Evolutionary conservation across 495 filamentous ascomycete genomes (phyloP).

Genomic region (Neurospora pannonica): DNA sequence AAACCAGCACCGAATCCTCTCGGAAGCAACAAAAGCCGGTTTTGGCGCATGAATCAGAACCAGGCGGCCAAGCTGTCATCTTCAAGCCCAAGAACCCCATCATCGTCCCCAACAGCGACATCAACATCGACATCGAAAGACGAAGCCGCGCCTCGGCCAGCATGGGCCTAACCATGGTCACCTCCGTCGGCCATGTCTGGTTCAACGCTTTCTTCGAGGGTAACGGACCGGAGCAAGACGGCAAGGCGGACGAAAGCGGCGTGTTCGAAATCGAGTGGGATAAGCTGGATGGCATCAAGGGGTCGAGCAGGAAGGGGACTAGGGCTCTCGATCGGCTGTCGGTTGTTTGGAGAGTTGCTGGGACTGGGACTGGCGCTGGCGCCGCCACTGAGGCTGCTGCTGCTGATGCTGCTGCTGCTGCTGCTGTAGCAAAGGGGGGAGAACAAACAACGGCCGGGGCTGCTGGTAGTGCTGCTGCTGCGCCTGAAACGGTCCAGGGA

Average conservation of each 20-base stretch:
- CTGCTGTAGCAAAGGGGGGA: constrained; percentile 1
- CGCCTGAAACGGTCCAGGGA: constrained; percentile 13
- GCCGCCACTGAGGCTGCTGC: background rate
- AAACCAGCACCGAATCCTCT: constrained; percentile 3
- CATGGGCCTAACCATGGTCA: constrained; percentile 80
- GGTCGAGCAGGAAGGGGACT: constrained; percentile 68
- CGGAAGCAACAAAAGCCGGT: constrained; percentile 3
- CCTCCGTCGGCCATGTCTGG: constrained; percentile 89
- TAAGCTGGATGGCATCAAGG: constrained; percentile 60
- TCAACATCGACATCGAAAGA: constrained; percentile 83
- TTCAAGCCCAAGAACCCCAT: constrained; percentile 57
- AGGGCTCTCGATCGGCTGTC: constrained; percentile 74
- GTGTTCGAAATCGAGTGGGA: constrained; percentile 54
- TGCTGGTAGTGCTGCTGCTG: background rate
- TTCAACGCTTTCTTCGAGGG: constrained; percentile 94
- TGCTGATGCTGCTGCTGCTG: constrained; percentile 18
- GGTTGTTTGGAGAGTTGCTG: constrained; percentile 62
- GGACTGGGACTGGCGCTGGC: background rate
- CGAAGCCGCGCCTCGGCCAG: constrained; percentile 58
- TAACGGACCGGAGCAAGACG: constrained; percentile 50
- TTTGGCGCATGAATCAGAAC: constrained; percentile 24
- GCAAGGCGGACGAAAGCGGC: constrained; percentile 38
- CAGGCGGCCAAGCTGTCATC: constrained; percentile 57
- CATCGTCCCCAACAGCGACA: constrained; percentile 66
- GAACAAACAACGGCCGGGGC: constrained; percentile 5